These are phyloP conservation scores for Pulveroboletus sp. DNA, from an alignment of 768 basidiomycete genomes.

Conservation along the genomic window DNA sequence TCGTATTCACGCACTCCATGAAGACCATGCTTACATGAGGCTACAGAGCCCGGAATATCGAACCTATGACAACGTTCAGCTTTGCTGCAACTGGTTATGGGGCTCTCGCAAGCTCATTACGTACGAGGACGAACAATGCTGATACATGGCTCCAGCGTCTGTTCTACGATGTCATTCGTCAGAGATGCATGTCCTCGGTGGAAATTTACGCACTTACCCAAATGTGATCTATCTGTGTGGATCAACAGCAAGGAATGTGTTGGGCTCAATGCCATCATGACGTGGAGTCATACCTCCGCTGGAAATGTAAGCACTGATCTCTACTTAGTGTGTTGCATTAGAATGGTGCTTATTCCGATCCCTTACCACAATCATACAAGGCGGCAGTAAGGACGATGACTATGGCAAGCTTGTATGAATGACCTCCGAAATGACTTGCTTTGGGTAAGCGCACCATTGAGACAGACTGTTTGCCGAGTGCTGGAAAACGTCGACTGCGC, in stretches of 20 bases:
- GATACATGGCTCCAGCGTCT: conserved; percentile 5
- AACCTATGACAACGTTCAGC: too few relatives aligned
- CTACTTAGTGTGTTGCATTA: not conserved
- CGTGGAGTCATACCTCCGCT: too few relatives aligned
- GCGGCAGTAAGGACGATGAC: not conserved
- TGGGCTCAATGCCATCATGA: not conserved
- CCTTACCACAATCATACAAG: not conserved
- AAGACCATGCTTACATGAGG: too few relatives aligned
- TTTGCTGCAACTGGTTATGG: too few relatives aligned
- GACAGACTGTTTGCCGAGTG: not conserved
- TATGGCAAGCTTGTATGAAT: not conserved
- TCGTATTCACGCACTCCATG: too few relatives aligned
- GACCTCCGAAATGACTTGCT: too few relatives aligned
- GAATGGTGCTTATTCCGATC: not conserved
- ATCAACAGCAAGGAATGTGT: not conserved
- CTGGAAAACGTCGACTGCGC: not conserved
- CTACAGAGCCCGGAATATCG: too few relatives aligned
- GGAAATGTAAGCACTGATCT: not conserved
- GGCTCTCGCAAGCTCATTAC: too few relatives aligned
- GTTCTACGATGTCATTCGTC: not conserved
- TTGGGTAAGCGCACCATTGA: not conserved
- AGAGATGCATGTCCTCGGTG: not conserved
- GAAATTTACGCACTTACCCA: not conserved
- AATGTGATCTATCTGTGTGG: conserved; percentile 1
- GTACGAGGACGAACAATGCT: not conserved